A percentile compares a stretch with the other conserved stretches of the same genome.
phyloP scores from a whole-genome alignment of 179 eudicot genomes.

The Vitellaria paradoxa region DNA sequence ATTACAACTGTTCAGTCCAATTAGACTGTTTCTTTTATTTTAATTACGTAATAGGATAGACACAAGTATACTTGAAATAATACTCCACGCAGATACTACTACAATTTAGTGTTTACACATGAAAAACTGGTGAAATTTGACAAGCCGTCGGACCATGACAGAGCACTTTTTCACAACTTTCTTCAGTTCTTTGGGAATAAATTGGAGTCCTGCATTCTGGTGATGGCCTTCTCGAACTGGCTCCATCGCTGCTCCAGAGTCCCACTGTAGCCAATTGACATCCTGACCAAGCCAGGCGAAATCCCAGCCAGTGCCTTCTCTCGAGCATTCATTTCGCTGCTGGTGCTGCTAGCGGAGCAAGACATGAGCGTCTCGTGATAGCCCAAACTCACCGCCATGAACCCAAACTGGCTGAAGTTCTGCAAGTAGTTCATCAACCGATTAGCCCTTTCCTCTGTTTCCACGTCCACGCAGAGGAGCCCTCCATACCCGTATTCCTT shows the following conservation, averaged over 20 bases:
- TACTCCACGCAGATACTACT: too few species aligned
- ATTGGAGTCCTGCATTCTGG: conserved; percentile 40
- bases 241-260: conserved; percentile 90
- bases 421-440: conserved; percentile 72
- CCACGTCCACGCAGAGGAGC: conserved; percentile 85
- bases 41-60: too few species aligned
- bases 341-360: conserved; percentile 89
- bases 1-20: too few species aligned
- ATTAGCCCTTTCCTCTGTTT: conserved; percentile 72
- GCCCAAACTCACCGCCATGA: conserved; percentile 96
- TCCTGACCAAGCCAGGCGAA: conserved; percentile 85
- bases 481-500: conserved; percentile 83
- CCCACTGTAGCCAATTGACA: conserved; percentile 86
- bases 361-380: conserved; percentile 98
- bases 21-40: too few species aligned
- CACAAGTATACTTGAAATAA: too few species aligned
- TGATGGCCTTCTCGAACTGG: conserved; percentile 79
- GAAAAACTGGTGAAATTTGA: too few species aligned
- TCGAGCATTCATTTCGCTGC: conserved; percentile 78
- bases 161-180: too few species aligned
- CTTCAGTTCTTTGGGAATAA: conserved; percentile 13
- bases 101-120: too few species aligned
- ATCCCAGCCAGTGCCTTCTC: conserved; percentile 82
- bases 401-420: conserved; percentile 78
- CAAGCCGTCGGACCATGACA: too few species aligned